Evolutionary conservation across 345 rosid genomes (phyloP), one percentile per base, ranked within the genome.

Genomic region (Sonneratia caseolaris): DNA sequence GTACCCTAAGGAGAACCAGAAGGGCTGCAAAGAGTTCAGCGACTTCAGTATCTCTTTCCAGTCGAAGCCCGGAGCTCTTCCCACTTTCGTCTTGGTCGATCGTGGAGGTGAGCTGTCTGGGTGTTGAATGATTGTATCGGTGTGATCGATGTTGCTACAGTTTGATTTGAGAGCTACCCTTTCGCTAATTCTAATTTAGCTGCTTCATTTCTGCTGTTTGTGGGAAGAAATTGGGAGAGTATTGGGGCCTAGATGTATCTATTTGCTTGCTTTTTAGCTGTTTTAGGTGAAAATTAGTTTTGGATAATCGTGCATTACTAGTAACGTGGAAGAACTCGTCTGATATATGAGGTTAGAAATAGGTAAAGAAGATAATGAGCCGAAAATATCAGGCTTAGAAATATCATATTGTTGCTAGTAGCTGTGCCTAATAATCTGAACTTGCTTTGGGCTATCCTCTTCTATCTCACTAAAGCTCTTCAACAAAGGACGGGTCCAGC

Each of bases 11-110:
- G 85, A 87, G 68, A 92, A 95, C 76, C 84, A 48, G 78, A 89
- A 92, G 77, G 96, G 89, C 10, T 95, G 99, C 49, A 85, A 81
- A 42, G 90, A 80, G 64, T 92, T 88, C 69, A 78, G 82, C 70
- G 88, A 79, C 38, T 88, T 84, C 74, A 84, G 84, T 55, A 82
- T 89, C 79, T 87, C 91, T 32, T 90, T 83, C 68, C 74, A 85
- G 73, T 74, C 96, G 37, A 82, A 83, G 77, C 96, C 97, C 64
- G 99, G 99, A 48, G 82, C 91, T 76, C 89, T 92, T 15, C 99
- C 99, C 27, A 84, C 77, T 53, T 89, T 95, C 70, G 84, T 92
- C 48, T 72, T 95, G 85, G 80, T 95, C 64, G 96, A 95, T 85
- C 97, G 99, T 69, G 99, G 97, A 95, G 97, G 97, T 91, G 6